These are phyloP conservation scores for Chlorella sp. DNA, from an alignment of 139 green algal species.

Conservation along the genomic window DNA sequence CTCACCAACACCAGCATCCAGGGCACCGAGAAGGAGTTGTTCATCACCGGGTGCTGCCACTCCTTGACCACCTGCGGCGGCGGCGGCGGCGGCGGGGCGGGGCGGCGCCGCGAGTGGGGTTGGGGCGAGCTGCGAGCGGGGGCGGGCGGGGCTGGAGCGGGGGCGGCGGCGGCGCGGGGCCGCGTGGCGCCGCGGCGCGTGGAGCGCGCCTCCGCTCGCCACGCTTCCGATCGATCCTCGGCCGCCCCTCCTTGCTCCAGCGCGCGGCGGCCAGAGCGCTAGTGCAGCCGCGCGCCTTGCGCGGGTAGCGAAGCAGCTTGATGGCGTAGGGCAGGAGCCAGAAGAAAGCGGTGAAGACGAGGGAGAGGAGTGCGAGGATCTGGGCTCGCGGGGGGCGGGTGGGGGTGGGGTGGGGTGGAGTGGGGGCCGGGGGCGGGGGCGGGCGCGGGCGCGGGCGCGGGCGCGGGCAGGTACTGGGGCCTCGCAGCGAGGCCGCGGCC, in stretches of 20 bases:
- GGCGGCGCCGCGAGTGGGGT: neutral
- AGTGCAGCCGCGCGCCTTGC: conserved; percentile 46
- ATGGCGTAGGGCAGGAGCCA: conserved; percentile 36
- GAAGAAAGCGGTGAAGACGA: conserved; percentile 39
- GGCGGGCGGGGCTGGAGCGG: neutral
- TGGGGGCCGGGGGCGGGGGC: too few relatives aligned
- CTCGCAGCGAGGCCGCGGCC: too few relatives aligned
- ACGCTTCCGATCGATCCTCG: too few relatives aligned
- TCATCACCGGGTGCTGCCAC: conserved; percentile 35
- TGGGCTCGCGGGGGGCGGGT: conserved; percentile 39
- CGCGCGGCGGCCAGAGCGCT: too few relatives aligned
- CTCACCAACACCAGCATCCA: conserved; percentile 34
- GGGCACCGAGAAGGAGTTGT: conserved; percentile 49
- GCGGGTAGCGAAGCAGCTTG: conserved; percentile 52
- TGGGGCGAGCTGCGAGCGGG: neutral
- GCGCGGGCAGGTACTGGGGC: too few relatives aligned
- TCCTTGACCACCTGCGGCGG: conserved; percentile 36
- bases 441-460: too few relatives aligned
- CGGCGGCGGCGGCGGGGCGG: neutral
- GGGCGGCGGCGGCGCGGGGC: neutral
- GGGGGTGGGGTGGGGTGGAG: conserved; percentile 2
- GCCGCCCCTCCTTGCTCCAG: too few relatives aligned
- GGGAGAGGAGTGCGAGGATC: conserved; percentile 32
- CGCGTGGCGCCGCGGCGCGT: neutral
- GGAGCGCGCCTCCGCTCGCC: neutral